Conservation (phyloP, 306 rosid species). For the Casuarina cunninghamiana region DNA sequence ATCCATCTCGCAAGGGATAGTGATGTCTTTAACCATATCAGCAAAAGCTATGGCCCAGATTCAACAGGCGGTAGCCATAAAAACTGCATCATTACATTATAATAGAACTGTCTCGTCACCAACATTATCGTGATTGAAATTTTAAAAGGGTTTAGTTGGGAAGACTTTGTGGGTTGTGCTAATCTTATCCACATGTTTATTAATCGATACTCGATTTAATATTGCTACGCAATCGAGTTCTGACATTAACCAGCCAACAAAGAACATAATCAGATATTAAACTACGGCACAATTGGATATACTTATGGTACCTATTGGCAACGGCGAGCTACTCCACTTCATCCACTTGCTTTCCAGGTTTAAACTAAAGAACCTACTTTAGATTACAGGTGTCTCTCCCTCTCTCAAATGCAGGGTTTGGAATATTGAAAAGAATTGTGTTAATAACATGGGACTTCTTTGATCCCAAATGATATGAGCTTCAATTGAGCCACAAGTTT, state of each 20-base stretch:
- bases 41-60: conserved; percentile 20
- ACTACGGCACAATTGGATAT: not conserved
- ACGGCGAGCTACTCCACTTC: not conserved
- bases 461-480: too few species aligned
- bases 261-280: not conserved
- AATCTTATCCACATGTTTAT: conserved; percentile 11
- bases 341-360: not conserved
- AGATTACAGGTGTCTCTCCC: not conserved
- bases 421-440: too few species aligned
- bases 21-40: not conserved
- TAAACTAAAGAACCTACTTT: not conserved
- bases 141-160: conserved; percentile 7
- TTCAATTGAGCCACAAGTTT: too few species aligned
- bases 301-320: too few species aligned
- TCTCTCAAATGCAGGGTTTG: not conserved
- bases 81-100: not conserved
- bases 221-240: not conserved
- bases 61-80: conserved; percentile 27
- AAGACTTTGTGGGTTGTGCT: not conserved
- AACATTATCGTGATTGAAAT: not conserved
- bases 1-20: not conserved
- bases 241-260: not conserved
- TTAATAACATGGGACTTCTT: too few species aligned
- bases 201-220: too few species aligned
- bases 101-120: conserved; percentile 6